Conservation (phyloP, 352 stramenopile species). For the Globisporangium cystogenes region DNA sequence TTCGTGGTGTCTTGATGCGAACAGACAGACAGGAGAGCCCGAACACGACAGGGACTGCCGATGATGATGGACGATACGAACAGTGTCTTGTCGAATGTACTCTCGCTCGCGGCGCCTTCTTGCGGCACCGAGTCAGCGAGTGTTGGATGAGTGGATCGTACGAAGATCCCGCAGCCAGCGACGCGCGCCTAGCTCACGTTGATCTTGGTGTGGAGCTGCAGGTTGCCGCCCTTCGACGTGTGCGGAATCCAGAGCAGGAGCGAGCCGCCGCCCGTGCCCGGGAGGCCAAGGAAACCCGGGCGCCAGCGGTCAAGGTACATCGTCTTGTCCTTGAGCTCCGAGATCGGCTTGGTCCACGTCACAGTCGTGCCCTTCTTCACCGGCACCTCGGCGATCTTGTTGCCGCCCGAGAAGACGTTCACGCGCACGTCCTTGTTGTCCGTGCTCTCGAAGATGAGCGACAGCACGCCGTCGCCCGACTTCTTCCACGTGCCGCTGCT, state of each 20-base stretch:
- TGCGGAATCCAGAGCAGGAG: constrained; percentile 54
- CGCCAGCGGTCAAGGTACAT: constrained; percentile 70
- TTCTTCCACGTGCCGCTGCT: constrained; percentile 37
- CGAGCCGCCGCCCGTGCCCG: constrained; percentile 52
- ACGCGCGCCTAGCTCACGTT: constrained; percentile 27
- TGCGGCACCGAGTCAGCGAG: too few relatives aligned
- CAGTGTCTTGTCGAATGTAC: too few relatives aligned
- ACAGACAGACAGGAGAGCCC: too few relatives aligned
- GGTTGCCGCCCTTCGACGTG: constrained; percentile 26
- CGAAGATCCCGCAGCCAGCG: neutral
- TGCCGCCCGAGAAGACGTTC: constrained; percentile 43
- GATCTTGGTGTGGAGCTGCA: constrained; percentile 37
- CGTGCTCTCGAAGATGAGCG: too few relatives aligned
- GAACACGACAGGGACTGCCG: too few relatives aligned
- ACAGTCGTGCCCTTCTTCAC: constrained; percentile 13
- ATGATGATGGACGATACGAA: too few relatives aligned
- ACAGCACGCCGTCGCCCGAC: neutral
- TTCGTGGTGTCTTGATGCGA: too few relatives aligned
- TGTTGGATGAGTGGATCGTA: too few relatives aligned
- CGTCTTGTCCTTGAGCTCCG: constrained; percentile 43
- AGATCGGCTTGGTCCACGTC: too few relatives aligned
- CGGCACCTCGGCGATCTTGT: constrained; percentile 15
- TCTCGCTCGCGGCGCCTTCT: too few relatives aligned
- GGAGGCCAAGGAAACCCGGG: constrained; percentile 41
- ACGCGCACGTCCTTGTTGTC: constrained; percentile 29